Base-by-base conservation (phyloP, 495 filamentous ascomycete species). In the Tuber melanosporum region DNA sequence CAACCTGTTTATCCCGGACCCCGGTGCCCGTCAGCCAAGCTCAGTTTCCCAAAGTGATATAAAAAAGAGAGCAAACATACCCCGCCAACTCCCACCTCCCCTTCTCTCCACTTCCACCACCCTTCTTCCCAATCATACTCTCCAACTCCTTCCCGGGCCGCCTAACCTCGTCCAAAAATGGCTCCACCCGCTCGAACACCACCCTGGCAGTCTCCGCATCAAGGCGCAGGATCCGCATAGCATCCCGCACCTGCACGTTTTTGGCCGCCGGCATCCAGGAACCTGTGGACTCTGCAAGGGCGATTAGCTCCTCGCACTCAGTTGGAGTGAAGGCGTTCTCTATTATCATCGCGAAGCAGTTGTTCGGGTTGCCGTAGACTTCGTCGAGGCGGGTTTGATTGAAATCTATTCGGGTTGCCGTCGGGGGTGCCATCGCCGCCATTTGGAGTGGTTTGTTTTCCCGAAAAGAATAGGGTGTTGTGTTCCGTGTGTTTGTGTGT, bases 151-250 rank as follows among this genome's bases (percentile, higher is more conserved):
- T 32, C 70, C 80, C 3, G 73, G 42, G 26, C 52, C 69, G 39
- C 77, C 49, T 41, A 74, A 79, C 79, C 46, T 87, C 84, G 6
- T 82, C 84, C n/a, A 90, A 78, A 72, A 87, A 86, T 10, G 87
- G 87, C 71, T 84, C 82, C 45, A 91, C 81, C 26, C 91, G 85
- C 15, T 85, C 84, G 75, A 87, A 87, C 2, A 92, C 81, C 72
- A 84, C 87, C 8, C 83, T 84, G 2, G 87, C 89, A 0, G 90
- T 73, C 0, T 87, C 87, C 0, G 73, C 77, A 6, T 87, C 86
- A 77, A 92, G 89, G 75, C 85, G 87, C 69, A 92, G 88, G 70
- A 92, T 91, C 0, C 89, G 87, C 20, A 88, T 87, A 80, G 90
- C 91, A 75, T 91, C 78, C 10, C 85, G 84, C 78, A 84, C 83